Evolutionary conservation across 192 early-diverging fungal genomes (phyloP).

Genomic region (Backusella macrospora): DNA sequence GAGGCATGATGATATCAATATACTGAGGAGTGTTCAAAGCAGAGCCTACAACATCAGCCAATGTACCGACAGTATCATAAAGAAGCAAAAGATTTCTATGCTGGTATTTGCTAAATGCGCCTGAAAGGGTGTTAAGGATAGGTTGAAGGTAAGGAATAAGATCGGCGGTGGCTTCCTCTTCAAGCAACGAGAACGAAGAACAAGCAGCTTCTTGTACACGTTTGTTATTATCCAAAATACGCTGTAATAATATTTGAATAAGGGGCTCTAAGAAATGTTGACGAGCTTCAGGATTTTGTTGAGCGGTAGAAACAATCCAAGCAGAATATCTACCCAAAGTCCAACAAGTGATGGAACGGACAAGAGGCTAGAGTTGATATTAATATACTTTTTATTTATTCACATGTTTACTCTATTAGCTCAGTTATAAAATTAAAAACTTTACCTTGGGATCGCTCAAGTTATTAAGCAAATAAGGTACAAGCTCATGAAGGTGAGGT

Average conservation of each 20-base stretch:
- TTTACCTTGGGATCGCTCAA: slow-evolving; percentile 78
- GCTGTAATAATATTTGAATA: slow-evolving; percentile 72
- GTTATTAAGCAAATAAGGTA: slow-evolving; percentile 83
- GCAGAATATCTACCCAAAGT: slow-evolving; percentile 85
- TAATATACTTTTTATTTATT: neutral
- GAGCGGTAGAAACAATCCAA: slow-evolving; percentile 29
- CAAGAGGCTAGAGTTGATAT: slow-evolving; percentile 66
- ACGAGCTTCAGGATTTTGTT: slow-evolving; percentile 37
- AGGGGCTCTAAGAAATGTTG: slow-evolving; percentile 83
- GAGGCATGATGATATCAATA: slow-evolving; percentile 85
- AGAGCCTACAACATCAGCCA: slow-evolving; percentile 88
- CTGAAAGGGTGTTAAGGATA: slow-evolving; percentile 81
- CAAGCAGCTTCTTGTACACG: slow-evolving; percentile 98
- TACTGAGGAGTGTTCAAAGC: slow-evolving; percentile 82
- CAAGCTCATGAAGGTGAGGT: slow-evolving; percentile 82
- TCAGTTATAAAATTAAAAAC: neutral
- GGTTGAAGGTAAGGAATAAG: slow-evolving; percentile 88
- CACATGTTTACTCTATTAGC: neutral
- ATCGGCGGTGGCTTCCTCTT: slow-evolving; percentile 84
- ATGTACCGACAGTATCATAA: slow-evolving; percentile 97
- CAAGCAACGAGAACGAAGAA: slow-evolving; percentile 93
- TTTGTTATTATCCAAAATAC: slow-evolving; percentile 95
- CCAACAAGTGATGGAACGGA: slow-evolving; percentile 99
- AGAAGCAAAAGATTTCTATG: slow-evolving; percentile 94
- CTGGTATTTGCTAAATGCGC: slow-evolving; percentile 92